Evolutionary conservation across 1,284 basidiomycete species (phyloP).

Genomic region (Irpex lacteus): DNA sequence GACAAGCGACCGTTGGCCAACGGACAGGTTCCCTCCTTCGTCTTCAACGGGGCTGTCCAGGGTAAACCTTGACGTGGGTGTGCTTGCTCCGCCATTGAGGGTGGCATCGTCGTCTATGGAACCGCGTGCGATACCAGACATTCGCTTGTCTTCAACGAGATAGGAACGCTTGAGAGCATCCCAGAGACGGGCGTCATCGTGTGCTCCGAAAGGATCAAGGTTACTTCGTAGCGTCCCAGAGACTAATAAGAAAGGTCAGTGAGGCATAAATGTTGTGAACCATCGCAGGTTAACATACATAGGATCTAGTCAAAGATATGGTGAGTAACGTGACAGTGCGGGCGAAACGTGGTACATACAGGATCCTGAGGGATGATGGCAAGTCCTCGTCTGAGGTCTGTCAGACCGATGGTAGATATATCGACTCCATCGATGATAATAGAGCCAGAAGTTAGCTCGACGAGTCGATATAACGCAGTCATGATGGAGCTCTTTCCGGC

Average conservation of each 20-base stretch:
- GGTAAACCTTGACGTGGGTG: slow-evolving; percentile 46
- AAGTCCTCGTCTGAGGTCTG: slow-evolving; percentile 60
- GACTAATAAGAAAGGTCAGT: slow-evolving; percentile 17
- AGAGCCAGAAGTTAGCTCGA: slow-evolving; percentile 66
- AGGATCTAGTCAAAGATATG: slow-evolving; percentile 1
- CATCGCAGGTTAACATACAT: background rate
- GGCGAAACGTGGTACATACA: slow-evolving; percentile 19
- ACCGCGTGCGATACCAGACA: slow-evolving; percentile 17
- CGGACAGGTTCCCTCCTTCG: slow-evolving; percentile 75
- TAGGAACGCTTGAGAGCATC: slow-evolving; percentile 80
- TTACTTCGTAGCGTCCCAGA: slow-evolving; percentile 82
- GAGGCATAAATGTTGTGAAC: background rate
- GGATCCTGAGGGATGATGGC: slow-evolving; percentile 90
- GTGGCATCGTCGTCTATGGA: slow-evolving; percentile 19
- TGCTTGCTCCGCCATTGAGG: slow-evolving; percentile 16
- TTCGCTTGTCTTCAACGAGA: slow-evolving; percentile 50
- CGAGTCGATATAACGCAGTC: slow-evolving; percentile 37
- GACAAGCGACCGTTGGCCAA: slow-evolving; percentile 64
- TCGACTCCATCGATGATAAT: slow-evolving; percentile 67
- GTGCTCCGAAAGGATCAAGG: slow-evolving; percentile 76
- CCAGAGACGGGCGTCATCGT: slow-evolving; percentile 78
- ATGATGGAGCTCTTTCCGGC: slow-evolving; percentile 74
- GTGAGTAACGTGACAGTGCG: background rate
- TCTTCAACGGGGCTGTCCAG: slow-evolving; percentile 83
- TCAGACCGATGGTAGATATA: slow-evolving; percentile 64